Evolutionary conservation across 148 eudicot genomes (phyloP).

Genomic region (Pharnaceum exiguum): DNA sequence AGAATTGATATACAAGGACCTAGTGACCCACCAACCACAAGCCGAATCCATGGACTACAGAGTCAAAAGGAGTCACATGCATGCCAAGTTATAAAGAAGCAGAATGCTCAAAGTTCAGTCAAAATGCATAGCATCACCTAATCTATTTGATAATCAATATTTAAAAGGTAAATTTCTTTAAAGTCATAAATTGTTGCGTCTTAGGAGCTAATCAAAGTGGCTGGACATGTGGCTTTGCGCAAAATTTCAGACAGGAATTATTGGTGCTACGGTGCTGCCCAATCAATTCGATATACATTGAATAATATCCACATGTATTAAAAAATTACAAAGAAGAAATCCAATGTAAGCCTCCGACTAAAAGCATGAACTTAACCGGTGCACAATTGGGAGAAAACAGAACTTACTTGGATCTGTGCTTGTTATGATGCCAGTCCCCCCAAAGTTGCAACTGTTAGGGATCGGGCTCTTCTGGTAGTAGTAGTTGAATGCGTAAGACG

Average conservation of each 20-base stretch:
- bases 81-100: background rate
- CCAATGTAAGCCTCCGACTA: background rate
- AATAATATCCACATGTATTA: background rate
- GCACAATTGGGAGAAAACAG: background rate
- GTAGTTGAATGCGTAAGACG: slow-evolving; percentile 65
- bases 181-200: slow-evolving; percentile 3
- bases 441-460: slow-evolving; percentile 71
- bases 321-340: background rate
- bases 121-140: background rate
- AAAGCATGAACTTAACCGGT: background rate
- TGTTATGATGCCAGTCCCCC: slow-evolving; percentile 62
- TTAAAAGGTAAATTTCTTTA: background rate
- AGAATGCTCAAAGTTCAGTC: background rate
- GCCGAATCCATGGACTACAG: background rate
- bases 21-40: background rate
- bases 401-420: slow-evolving; percentile 92
- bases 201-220: background rate
- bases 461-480: slow-evolving; percentile 73
- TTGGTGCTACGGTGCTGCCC: background rate
- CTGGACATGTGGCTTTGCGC: background rate
- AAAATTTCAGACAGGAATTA: background rate
- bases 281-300: too few relatives aligned
- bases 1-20: slow-evolving; percentile 3
- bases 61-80: slow-evolving; percentile 19
- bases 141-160: background rate